These are phyloP conservation scores for Dryas drummondii DNA, from an alignment of 306 rosid species.

Conservation along the genomic window DNA sequence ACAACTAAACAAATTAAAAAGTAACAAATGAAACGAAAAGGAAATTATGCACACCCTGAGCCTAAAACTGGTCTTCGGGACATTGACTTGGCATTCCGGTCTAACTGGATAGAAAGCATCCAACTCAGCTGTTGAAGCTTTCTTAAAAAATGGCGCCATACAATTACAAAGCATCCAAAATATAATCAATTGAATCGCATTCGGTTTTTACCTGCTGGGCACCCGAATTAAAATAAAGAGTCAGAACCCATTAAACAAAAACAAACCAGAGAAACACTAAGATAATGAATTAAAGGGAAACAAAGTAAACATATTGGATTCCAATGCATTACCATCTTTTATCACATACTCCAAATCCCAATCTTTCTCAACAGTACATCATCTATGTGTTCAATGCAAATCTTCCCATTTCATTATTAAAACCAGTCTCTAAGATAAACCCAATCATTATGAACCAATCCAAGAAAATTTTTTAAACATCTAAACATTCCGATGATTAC, in stretches of 20 bases:
- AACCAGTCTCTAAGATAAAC: background rate
- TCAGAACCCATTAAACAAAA: conserved; percentile 20
- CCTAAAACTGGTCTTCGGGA: conserved; percentile 70
- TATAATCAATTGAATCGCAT: conserved; percentile 18
- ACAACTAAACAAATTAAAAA: background rate
- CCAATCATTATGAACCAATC: background rate
- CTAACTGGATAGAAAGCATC: conserved; percentile 49
- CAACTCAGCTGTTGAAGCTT: conserved; percentile 40
- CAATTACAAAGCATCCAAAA: conserved; percentile 26
- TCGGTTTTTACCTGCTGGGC: background rate
- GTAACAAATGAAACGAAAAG: conserved; percentile 6
- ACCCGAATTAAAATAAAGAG: conserved; percentile 1
- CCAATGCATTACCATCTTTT: background rate
- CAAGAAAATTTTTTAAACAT: background rate
- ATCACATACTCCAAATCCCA: background rate
- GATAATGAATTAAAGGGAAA: background rate
- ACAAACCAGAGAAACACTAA: conserved; percentile 17
- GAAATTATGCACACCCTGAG: conserved; percentile 61
- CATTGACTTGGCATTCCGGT: conserved; percentile 46
- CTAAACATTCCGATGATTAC: background rate
- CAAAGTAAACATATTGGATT: background rate
- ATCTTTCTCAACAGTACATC: background rate
- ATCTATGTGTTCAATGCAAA: background rate
- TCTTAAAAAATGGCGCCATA: conserved; percentile 31
- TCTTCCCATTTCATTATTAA: background rate